Base-by-base conservation (phyloP, 352 stramenopile genomes). In the Globisporangium solare region DNA sequence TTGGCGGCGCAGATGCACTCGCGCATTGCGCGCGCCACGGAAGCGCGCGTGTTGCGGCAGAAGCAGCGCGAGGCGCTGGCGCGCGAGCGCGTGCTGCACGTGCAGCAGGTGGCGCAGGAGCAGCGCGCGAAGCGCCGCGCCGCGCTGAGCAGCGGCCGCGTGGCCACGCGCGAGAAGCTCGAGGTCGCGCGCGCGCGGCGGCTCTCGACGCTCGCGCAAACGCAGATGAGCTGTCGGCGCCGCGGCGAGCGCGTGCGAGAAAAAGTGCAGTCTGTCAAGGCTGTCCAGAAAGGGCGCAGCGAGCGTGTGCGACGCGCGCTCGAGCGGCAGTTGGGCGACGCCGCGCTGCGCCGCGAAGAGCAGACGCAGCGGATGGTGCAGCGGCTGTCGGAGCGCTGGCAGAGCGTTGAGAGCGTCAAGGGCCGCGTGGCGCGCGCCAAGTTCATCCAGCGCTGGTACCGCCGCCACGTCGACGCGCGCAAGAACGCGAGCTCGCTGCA, bases 401-500 rank as follows among this genome's bases (percentile, higher is more conserved):
- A 86, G 59, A 85, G 76, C 58, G 79, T 89, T 12, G 76, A 85
- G 62, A 77, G 58, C 54, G 71, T 88, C 18, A 86, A 88, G 64
- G 73, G 76, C 52, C 76, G 77, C 11, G 71, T 88, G 54, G 69
- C 68, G 47, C 55, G 75, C 20, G 73, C 58, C 56, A 90, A 89
- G 66, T 85, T 77, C 54, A 88, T 90, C 66, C 83, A 90, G 70
- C 76, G 76, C 17, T 90, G 83, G 83, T 87, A 79, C 54, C 72
- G 79, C 0, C 72, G 72, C 22, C 70, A 78, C 27, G 65, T 81
- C 18, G 73, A 73, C 1, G 71, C 66, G 37, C 69, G 75, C 45
- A 71, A 71, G 47, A 74, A 69, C 18, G 74, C 72, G 10, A 50
- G 46, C 10, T 67, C 70, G 42, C 48, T 85, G 47, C 60, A 67